A percentile compares a stretch with the other conserved stretches of the same genome.
These are phyloP conservation scores for Yamadazyma atmosphaerica DNA, from an alignment of 1,139 yeast species.

Conservation along the genomic window DNA sequence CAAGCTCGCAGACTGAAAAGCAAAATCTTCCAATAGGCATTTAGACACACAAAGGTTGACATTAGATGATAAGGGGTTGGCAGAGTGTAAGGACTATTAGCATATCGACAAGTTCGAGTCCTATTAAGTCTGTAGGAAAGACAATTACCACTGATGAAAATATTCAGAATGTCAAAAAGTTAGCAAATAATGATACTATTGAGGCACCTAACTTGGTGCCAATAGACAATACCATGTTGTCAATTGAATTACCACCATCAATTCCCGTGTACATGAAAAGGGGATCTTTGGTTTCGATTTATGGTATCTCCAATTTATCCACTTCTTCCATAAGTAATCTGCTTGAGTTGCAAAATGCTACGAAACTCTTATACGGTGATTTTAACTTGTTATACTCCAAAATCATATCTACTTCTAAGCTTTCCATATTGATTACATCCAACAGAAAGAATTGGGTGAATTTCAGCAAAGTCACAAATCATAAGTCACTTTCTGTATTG, in stretches of 20 bases:
- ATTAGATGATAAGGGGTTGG: background rate
- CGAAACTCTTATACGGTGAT: slow-evolving; percentile 43
- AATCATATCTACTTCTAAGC: slow-evolving; percentile 49
- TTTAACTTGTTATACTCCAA: slow-evolving; percentile 43
- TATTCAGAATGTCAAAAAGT: slow-evolving; percentile 21
- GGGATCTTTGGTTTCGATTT: slow-evolving; percentile 51
- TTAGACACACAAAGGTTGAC: background rate
- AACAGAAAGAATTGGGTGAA: slow-evolving; percentile 18
- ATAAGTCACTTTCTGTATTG: slow-evolving; percentile 24
- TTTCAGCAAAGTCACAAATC: slow-evolving; percentile 17
- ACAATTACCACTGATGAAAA: slow-evolving; percentile 19
- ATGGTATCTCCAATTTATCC: slow-evolving; percentile 29
- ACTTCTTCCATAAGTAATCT: slow-evolving; percentile 27
- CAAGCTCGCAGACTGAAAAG: background rate
- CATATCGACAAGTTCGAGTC: slow-evolving; percentile 9
- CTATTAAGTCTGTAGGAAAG: slow-evolving; percentile 9
- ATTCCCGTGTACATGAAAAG: slow-evolving; percentile 50
- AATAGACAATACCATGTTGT: slow-evolving; percentile 44
- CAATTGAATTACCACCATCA: slow-evolving; percentile 56
- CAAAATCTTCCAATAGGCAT: background rate
- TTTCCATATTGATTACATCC: slow-evolving; percentile 39
- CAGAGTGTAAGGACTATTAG: slow-evolving; percentile 8
- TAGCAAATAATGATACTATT: slow-evolving; percentile 17
- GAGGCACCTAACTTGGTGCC: slow-evolving; percentile 33
- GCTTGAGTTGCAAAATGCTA: slow-evolving; percentile 36